Conservation (phyloP, 1,284 basidiomycete genomes). For the Apiotrichum mycotoxinovorans region DNA sequence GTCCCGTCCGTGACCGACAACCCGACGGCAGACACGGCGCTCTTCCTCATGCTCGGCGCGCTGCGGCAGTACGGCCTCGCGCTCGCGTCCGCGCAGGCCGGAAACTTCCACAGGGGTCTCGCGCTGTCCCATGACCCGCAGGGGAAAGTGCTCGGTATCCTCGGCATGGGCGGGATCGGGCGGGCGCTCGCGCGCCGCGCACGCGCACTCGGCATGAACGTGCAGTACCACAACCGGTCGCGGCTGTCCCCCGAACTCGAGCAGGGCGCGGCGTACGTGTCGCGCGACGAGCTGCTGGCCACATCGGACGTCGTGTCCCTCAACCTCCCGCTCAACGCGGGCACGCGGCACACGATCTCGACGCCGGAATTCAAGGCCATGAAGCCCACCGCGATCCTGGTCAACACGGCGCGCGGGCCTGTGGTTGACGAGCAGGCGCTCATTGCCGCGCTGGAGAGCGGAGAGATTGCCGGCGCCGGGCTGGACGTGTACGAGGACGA, state of each 20-base stretch:
- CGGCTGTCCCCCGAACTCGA: conserved; percentile 40
- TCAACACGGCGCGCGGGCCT: conserved; percentile 33
- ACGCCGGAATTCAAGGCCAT: conserved; percentile 20
- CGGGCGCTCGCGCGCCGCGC: conserved; percentile 22
- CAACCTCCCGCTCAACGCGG: conserved; percentile 24
- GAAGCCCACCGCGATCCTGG: conserved; percentile 24
- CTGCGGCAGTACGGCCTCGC: conserved; percentile 67
- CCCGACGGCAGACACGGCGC: conserved; percentile 77
- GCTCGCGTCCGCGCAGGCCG: conserved; percentile 59
- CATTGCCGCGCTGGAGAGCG: conserved; percentile 20
- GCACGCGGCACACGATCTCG: conserved; percentile 24
- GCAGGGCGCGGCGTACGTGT: conserved; percentile 26
- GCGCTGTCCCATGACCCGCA: conserved; percentile 19
- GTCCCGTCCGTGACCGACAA: conserved; percentile 83
- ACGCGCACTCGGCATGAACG: conserved; percentile 21
- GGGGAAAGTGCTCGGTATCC: conserved; percentile 20
- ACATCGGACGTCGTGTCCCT: conserved; percentile 31
- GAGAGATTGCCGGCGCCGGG: conserved; percentile 26
- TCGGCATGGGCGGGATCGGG: conserved; percentile 29
- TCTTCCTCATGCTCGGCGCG: conserved; percentile 74
- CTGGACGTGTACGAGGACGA: conserved; percentile 41
- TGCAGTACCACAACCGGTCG: conserved; percentile 64
- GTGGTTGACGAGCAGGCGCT: conserved; percentile 31
- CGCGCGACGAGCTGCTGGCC: conserved; percentile 38
- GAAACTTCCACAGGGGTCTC: conserved; percentile 56